Percentiles rank a stretch among this genome's conserved stretches.
phyloP scores from a whole-genome alignment of 495 filamentous ascomycete species.

The Chaetomium fimeti region DNA sequence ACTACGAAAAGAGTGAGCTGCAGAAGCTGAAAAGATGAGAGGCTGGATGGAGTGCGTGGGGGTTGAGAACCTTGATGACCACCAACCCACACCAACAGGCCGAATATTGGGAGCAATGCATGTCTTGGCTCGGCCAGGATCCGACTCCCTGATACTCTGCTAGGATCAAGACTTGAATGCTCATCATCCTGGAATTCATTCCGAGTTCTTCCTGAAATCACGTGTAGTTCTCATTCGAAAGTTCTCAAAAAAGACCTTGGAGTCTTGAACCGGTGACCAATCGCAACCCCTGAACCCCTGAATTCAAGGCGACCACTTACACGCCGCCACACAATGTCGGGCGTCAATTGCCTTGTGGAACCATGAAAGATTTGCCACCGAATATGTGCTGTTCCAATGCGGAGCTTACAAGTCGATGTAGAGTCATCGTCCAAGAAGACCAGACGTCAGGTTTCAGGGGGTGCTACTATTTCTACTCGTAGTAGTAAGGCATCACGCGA shows the following conservation, averaged over 20 bases:
- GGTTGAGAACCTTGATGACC: slow-evolving; percentile 10
- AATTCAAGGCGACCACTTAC: slow-evolving; percentile 6
- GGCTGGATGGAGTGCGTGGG: no score
- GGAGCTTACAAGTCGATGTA: slow-evolving; percentile 2
- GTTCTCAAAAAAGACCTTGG: neutral
- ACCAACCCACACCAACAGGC: neutral
- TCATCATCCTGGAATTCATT: neutral
- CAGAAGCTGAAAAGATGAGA: neutral
- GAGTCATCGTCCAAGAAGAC: neutral
- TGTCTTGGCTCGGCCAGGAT: neutral
- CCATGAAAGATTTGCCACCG: neutral
- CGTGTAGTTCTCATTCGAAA: neutral
- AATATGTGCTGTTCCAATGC: slow-evolving; percentile 13
- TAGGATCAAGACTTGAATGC: neutral
- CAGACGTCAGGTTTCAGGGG: neutral
- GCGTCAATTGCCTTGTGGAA: slow-evolving; percentile 2
- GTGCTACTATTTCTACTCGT: neutral
- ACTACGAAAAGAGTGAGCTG: neutral
- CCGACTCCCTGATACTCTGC: neutral
- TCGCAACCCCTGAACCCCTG: slow-evolving; percentile 12
- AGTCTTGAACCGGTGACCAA: neutral
- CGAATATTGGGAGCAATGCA: neutral
- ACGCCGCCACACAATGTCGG: slow-evolving; percentile 16
- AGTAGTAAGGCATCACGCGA: neutral
- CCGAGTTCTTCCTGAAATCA: neutral